Percentiles rank a stretch among this genome's conserved stretches.
phyloP scores from a whole-genome alignment of 2,329 filamentous ascomycete genomes.

The Talaromyces atroroseus region DNA sequence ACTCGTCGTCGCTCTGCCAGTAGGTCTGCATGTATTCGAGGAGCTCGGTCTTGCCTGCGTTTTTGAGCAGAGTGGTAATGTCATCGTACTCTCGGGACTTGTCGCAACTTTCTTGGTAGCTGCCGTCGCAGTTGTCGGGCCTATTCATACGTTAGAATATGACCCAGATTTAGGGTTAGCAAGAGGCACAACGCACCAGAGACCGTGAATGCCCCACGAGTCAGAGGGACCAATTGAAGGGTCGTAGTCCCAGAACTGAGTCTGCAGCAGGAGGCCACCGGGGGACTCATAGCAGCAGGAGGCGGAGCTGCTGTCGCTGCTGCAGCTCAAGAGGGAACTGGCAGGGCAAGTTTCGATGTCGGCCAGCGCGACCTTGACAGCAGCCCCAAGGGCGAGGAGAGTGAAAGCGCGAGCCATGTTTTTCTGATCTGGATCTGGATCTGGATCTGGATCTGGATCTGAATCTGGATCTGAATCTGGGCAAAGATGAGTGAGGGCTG shows the following conservation, averaged over 20 bases:
- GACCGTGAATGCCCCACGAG: conserved; percentile 55
- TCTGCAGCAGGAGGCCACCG: conserved; percentile 52
- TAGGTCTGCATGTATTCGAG: conserved; percentile 56
- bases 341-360: conserved; percentile 35
- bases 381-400: conserved; percentile 7
- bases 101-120: conserved; percentile 54
- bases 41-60: conserved; percentile 46
- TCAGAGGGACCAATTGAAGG: conserved; percentile 51
- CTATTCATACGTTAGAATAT: conserved; percentile 18
- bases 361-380: conserved; percentile 16
- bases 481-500: neutral
- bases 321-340: conserved; percentile 51
- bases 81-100: conserved; percentile 50
- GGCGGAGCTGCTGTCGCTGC: conserved; percentile 32
- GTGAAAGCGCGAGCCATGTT: conserved; percentile 9
- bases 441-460: neutral
- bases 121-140: conserved; percentile 53
- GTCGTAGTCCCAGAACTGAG: conserved; percentile 57
- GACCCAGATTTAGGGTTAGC: neutral
- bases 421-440: neutral
- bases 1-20: conserved; percentile 53
- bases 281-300: conserved; percentile 57
- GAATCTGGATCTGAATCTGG: neutral
- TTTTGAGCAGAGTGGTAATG: conserved; percentile 51
- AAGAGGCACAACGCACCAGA: conserved; percentile 40